Evolutionary conservation across 2,329 filamentous ascomycete species (phyloP).

Genomic region (Claviceps arundinis): DNA sequence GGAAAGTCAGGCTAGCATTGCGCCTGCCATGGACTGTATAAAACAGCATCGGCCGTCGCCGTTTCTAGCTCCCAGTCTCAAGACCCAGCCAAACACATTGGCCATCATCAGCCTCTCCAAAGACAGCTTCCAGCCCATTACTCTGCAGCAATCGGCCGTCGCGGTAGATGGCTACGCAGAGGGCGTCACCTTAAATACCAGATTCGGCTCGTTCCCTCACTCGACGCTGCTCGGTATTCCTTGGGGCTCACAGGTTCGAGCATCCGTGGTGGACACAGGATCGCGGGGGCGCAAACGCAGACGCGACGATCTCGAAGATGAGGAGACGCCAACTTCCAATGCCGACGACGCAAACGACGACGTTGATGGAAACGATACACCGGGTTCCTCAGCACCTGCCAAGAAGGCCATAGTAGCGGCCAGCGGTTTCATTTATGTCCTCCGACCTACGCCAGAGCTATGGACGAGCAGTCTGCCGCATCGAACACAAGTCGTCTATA

Average conservation of each 20-base stretch:
- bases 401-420: slow-evolving; percentile 41
- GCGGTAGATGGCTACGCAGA: slow-evolving; percentile 60
- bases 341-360: slow-evolving; percentile 18
- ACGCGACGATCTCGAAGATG: slow-evolving; percentile 27
- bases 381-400: slow-evolving; percentile 20
- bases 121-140: slow-evolving; percentile 68
- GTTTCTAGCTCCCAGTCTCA: slow-evolving; percentile 59
- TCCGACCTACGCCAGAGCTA: slow-evolving; percentile 67
- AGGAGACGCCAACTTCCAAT: slow-evolving; percentile 26
- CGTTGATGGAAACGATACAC: slow-evolving; percentile 10
- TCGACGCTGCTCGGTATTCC: slow-evolving; percentile 62
- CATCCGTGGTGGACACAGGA: slow-evolving; percentile 81
- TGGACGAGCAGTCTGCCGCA: slow-evolving; percentile 74
- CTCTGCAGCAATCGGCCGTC: slow-evolving; percentile 48
- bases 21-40: background rate
- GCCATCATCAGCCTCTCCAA: slow-evolving; percentile 81
- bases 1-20: background rate
- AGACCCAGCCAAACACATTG: slow-evolving; percentile 51
- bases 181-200: slow-evolving; percentile 74
- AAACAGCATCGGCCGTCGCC: slow-evolving; percentile 39
- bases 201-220: slow-evolving; percentile 84
- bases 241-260: slow-evolving; percentile 86
- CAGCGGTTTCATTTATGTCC: slow-evolving; percentile 64
- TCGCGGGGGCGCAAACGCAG: slow-evolving; percentile 66
- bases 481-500: slow-evolving; percentile 77